Evolutionary conservation across 208 protist genomes (phyloP), one percentile per base, ranked within the genome.

Genomic region (Trypanosoma lewisi): DNA sequence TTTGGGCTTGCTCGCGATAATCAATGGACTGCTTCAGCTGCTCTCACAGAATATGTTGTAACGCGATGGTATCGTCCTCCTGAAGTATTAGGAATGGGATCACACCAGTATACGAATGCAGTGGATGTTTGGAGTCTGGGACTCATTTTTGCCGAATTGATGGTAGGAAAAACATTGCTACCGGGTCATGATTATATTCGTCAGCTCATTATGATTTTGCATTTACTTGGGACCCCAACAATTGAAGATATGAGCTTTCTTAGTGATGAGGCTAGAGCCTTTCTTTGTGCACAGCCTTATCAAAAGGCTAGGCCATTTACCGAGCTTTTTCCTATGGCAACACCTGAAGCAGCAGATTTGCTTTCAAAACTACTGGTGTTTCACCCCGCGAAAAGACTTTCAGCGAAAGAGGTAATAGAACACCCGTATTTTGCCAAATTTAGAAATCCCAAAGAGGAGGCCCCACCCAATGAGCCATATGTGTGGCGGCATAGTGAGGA

Each of bases 11-110:
- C 91, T 23, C 85, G 91, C 31, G 90, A 95, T 61, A 87, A 94
- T 50, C 75, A 83, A 57, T 81, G 21, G 73, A 78, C 58, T 59
- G 64, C 47, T 65, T 78, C 28, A 44, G 37, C 23, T 50, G 59
- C 94, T 53, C 87, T 99, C 56, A 99, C 97, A 14, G 94, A 98
- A 61, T 99, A 98, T 70, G 97, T 98, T 8, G 96, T 98, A 25
- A 99, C 97, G 7, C 79, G 99, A 3, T 99, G 98, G 98, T 99
- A 99, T 72, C 82, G 99, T 31, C 97, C 98, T n/a, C 99, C 98
- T 17, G 98, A 99, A 73, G 83, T 99, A 21, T 89, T 99, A 42
- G 86, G 82, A 7, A 91, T 92, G 80, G 82, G 81, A 36, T 78
- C 81, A 16, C 77, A 77, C 50, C 80, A 84, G 54, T 99, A 99